Evolutionary conservation across 495 filamentous ascomycete genomes (phyloP), one percentile per base, ranked within the genome.

Genomic region (Aspergillus wentii): DNA sequence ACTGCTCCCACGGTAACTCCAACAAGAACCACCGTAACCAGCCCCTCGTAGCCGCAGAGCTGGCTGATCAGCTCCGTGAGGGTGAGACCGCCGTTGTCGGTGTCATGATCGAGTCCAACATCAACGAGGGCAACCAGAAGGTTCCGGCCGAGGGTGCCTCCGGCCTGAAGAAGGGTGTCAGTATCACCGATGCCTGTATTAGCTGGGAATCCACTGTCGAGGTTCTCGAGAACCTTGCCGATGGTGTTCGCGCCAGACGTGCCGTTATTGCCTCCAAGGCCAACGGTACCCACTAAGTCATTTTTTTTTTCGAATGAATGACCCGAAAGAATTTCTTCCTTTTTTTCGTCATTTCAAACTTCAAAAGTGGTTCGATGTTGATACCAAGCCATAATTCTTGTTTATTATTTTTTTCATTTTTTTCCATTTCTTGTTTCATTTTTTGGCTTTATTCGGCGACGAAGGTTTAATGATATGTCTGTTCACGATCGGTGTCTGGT

Each of bases 31-130:
- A 81, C 49, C 57, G 72, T 43, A 98, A 97, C 64, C 92, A 98
- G 72, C 94, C 94, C 42, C 74, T 89, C 51, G 92, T 98, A 14
- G 90, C 88, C 26, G 76, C 84, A 64, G 74, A 72, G 44, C 72
- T 98, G 33, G 82, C 80, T 18, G 82, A 89, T 28, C 92, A 98
- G 69, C 63, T 98, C 27, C 82, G 85, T 28, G 80, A 81, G 51
- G 92, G 92, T 28, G 85, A 98, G 67, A 80, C 76, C 33, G 86
- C 75, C 39, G 95, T 98, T 54, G 75, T 97, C 45, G 92, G 91
- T 47, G 83, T 97, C 45, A 98, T 98, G 92, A 94, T 98, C 51
- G 92, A 98, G 69, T 94, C 86, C 51, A 92, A 97, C 65, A 88
- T 98, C 75, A 78, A 88, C 57, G 92, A 95, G 68, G 92, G 92